phyloP scores from a whole-genome alignment of 306 rosid species.

The Trifolium pratense region DNA sequence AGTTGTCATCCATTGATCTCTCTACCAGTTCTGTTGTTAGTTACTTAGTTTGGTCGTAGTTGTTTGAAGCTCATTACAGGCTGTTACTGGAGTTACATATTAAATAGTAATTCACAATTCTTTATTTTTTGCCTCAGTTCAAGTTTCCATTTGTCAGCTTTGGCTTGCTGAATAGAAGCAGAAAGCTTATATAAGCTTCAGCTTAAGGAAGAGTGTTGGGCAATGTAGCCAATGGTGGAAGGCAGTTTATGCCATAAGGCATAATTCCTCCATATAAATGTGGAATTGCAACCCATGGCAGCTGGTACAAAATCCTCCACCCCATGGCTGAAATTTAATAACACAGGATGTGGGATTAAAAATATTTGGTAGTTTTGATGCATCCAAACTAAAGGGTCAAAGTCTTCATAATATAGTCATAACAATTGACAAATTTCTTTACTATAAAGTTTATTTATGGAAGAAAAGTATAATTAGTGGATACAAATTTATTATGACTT shows the following conservation, averaged over 20 bases:
- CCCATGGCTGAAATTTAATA: neutral
- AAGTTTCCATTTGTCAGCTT: constrained; percentile 26
- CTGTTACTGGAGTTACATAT: neutral
- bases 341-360: neutral
- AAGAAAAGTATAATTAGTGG: constrained; percentile 6
- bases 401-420: constrained; percentile 21
- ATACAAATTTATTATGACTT: constrained; percentile 12
- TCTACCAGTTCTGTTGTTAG: constrained; percentile 16
- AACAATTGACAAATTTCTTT: neutral
- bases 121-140: neutral
- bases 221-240: neutral
- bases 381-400: constrained; percentile 7
- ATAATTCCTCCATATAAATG: neutral
- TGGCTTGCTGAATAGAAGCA: constrained; percentile 16
- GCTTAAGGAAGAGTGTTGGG: constrained; percentile 28
- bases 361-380: constrained; percentile 4
- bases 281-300: neutral
- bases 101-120: neutral
- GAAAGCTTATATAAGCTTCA: constrained; percentile 21
- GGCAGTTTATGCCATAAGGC: neutral
- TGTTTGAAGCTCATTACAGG: constrained; percentile 31
- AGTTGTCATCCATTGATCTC: constrained; percentile 21
- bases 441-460: neutral
- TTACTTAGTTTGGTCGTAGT: constrained; percentile 27
- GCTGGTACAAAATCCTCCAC: neutral